Evolutionary conservation across 2,329 filamentous ascomycete species (phyloP), one percentile per base, ranked within the genome.

Genomic region (Berkeleyomyces rouxiae): DNA sequence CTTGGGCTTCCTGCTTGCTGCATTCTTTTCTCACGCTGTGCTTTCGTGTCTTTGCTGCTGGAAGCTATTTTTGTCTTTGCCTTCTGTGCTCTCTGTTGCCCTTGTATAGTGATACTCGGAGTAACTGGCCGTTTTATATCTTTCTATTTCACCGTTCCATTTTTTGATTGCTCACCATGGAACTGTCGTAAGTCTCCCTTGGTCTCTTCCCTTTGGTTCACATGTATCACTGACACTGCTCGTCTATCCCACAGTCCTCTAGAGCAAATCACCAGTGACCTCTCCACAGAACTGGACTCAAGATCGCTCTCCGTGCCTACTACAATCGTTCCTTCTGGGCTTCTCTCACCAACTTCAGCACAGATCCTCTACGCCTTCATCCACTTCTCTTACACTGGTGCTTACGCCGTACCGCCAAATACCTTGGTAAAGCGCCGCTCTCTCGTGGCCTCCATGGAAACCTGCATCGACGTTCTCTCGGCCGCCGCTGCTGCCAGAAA

Each of bases 391-490:
- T 64, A 51, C 36, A 64, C 59, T 11, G 47, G 57, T 33, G 39
- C 4, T 7, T 64, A 64, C 63, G 49, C 31, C 49, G 49, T 53
- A 11, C 49, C 49, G 6, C 31, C 36, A 31, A 7, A 59, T 3
- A 51, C 16, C 4, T 60, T 47, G 4, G 51, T 58, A 13, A 57
- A 44, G 6, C 59, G 55, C 10, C 59, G 60, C 9, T 65, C 67
- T 23, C 47, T 67, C 23, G 60, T 64, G 3, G 10, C 58, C 33
- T 61, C 64, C 55, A 66, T 10, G 39, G 61, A 66, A 62, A 65
- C 2, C 40, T 47, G 59, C 37, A 67, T 44, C 58, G 63, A 64
- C 33, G 47, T 62, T 9, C 53, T 64, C 31, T 39, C 60, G 10
- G 63, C 60, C 11, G 55, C 60, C n/a, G 65, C 44, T 3, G 57